Evolutionary conservation across 495 filamentous ascomycete genomes (phyloP), one percentile per base, ranked within the genome.

Genomic region (Aspergillus diversus): DNA sequence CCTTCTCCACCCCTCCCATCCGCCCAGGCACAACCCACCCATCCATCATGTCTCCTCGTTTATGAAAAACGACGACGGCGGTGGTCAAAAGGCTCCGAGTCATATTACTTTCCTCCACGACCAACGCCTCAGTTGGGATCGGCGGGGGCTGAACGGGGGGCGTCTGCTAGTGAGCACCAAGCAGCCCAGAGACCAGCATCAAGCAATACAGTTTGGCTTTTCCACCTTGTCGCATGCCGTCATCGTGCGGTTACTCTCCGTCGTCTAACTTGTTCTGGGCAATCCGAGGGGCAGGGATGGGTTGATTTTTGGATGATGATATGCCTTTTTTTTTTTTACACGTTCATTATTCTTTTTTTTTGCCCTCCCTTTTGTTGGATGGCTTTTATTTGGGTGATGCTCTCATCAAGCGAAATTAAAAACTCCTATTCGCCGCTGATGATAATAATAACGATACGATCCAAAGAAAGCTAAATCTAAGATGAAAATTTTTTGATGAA

Each of bases 221-320:
- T 55, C 59, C 59, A 54, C 59, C 39, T 61, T 11, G 13, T 8
- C 8, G 32, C 37, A 66, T 62, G 63, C 63, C 59, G 63, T 63
- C 63, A 65, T 60, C 7, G 54, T 35, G 50, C 21, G 61, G 27
- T 54, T 47, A 33, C 9, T 15, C 33, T 27, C 47, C 54, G 65
- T 52, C 54, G 48, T 55, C 67, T 69, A 69, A 51, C 64, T 50
- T 57, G 43, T 63, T 71, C 43, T 66, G 64, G 63, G 61, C 47
- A 66, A 61, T 35, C 71, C 61, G 68, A 54, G 51, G 21, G 12
- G 15, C 8, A 54, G 27, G 33, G 27, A 6, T 33, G 7, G 8
- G 8, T 50, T 27, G 21, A 27, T 27, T 27, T 27, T 27, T 27
- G 21, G 21, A 27, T 27, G 21, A 27, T 27, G 21, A 21, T 50